Base-by-base conservation (phyloP, 2,329 filamentous ascomycete species). In the Cytospora piceae region DNA sequence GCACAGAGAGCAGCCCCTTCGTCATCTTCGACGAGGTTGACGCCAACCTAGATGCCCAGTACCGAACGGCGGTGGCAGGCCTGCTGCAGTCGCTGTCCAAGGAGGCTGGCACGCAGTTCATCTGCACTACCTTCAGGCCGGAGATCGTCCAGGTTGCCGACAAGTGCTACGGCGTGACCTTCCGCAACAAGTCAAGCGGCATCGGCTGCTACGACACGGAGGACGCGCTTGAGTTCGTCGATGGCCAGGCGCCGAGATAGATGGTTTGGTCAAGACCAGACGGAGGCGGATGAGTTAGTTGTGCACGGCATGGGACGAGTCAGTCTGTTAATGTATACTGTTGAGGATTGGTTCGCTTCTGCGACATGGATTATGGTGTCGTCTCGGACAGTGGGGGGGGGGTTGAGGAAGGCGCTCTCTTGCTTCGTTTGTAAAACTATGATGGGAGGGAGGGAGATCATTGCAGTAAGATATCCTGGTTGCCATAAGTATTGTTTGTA, bases 1-100 rank as follows among this genome's bases (percentile, higher is more conserved):
- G 94, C 71, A 97, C 94, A 67, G 95, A 99, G 76, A 95, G 94
- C 12, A 96, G 94, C 54, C 95, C 95, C 1, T 98, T 99, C 84
- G 97, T 99, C 76, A 94, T 99, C 73, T 99, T 99, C 72, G 95
- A 99, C 77, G 95, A 99, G 79, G 97, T 99, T 69, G 95, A 99
- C 75, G 95, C 95, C 77, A 99, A 99, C 76, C 86, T 99, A 29
- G 95, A 99, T 76, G 94, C 95, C 0, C 95, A 99, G 78, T 99
- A 99, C 81, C 91, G 95, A 68, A 97, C 95, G 1, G 94, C 95
- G 0, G 95, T 99, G 14, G 95, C 95, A 3, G 86, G 92, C 64
- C 92, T 98, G 81, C 84, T 99, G 27, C 84, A 94, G 74, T 89
- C 88, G 63, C 93, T 93, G 69, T 92, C 89, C 17, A 81, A 84